Evolutionary conservation across 1,284 basidiomycete species (phyloP), one percentile per base, ranked within the genome.

Genomic region (Amylostereum chailletii): DNA sequence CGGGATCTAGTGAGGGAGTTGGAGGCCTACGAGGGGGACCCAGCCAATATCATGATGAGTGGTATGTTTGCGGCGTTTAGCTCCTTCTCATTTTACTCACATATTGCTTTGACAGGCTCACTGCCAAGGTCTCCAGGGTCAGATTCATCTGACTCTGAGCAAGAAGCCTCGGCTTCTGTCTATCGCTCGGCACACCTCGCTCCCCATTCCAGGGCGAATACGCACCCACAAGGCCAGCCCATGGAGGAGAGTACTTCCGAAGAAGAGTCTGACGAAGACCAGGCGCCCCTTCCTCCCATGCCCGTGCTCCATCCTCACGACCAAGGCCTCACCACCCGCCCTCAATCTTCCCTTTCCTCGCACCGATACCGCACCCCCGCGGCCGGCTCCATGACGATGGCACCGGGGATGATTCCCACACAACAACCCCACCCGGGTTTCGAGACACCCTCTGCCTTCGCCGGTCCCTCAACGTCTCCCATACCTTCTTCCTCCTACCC

Each of bases 1-100:
- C 78, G 73, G 63, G 79, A 83, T 52, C 75, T 91, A 49, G 83
- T 92, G 27, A 72, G 79, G 56, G 93, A 96, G 66, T 69, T 96
- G n/a, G 88, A 90, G 59, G 81, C 85, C 9, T 92, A 83, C 60
- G 77, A 77, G 33, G 81, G 81, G 32, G 82, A 83, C 63, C 77
- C 83, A n/a, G 72, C 75, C 11, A 79, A 83, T 58, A 71, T 86
- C 36, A 75, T 85, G 41, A 74, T 83, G 65, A 86, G 81, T 58
- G 77, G 86, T 89, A 67, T 57, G 81, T 65, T 40, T 37, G 31
- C 40, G 26, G n/a, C 38, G 2, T n/a, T 3, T 19, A 29, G 6
- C 30, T 34, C 56, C 7, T 55, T 44, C 50, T 47, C 42, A 49
- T 39, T 11, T 33, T 36, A 30, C 45, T 51, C 30, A 51, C 34